Base-by-base conservation (phyloP, 768 basidiomycete species). In the Cystofilobasidium macerans region DNA sequence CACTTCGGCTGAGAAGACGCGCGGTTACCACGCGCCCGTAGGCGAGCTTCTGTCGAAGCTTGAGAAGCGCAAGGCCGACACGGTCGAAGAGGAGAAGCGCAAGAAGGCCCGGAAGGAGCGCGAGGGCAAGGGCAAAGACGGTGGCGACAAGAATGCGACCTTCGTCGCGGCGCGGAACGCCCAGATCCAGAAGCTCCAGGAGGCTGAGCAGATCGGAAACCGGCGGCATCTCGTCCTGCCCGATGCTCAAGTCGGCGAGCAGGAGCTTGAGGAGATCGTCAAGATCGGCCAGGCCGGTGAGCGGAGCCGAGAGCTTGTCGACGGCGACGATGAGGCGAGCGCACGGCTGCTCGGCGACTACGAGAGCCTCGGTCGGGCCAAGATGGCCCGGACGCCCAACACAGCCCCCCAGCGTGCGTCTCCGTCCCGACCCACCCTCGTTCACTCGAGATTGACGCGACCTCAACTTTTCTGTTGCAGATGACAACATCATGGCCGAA, bases 121-220 rank as follows among this genome's bases (percentile, higher is more conserved):
- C 74, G 86, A 86, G 48, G 20, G 24, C 51, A 68, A 71, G 64
- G 69, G 83, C 36, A n/a, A n/a, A n/a, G n/a, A n/a, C n/a, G 80
- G 80, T 54, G 87, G 87, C 74, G 85, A 86, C 61, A 57, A 68
- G 57, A 77, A 93, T 74, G 89, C 90, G 35, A 94, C 95, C 75
- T 99, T 99, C 71, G 83, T 97, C 51, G 86, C 93, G n/a, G 91
- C 92, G 8, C 84, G 94, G 64, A 93, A 98, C 74, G 92, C 92
- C 0, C 94, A 99, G 75, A 97, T 98, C 70, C 91, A 95, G 75
- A 92, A 93, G 76, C 79, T 98, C 65, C 95, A 95, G 76, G 95
- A 99, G 76, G 93, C 93, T 24, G 92, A 97, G 75, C 91, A 88
- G 61, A 92, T 98, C 65, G 88, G 90, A 30, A 82, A 90, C 69